A percentile compares a stretch with the other conserved stretches of the same genome.
phyloP scores from a whole-genome alignment of 108 stramenopile species.

The Parietichytrium sp. region DNA sequence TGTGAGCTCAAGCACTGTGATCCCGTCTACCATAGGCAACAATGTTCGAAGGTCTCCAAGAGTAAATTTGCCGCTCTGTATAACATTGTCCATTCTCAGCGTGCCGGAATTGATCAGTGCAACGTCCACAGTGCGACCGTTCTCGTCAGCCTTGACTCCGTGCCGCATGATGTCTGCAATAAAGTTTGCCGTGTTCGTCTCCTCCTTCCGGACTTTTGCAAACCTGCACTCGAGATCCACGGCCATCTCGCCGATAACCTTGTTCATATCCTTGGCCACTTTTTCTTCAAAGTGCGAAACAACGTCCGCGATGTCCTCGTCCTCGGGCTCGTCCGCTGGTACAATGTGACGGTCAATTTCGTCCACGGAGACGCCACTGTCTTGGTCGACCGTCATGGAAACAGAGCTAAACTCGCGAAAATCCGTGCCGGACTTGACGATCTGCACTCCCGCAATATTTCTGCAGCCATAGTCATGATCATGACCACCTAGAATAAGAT shows the following conservation, averaged over 20 bases:
- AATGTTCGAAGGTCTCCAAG: constrained; percentile 42
- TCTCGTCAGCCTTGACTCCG: neutral
- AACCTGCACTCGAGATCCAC: constrained; percentile 58
- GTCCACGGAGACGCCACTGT: neutral
- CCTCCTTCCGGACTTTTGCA: constrained; percentile 50
- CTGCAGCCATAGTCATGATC: constrained; percentile 60
- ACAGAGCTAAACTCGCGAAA: constrained; percentile 55
- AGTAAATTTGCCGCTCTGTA: constrained; percentile 10
- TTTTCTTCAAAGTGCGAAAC: constrained; percentile 39
- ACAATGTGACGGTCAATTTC: neutral
- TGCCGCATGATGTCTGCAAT: constrained; percentile 54
- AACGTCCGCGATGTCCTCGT: constrained; percentile 40
- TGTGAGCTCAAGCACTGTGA: constrained; percentile 49
- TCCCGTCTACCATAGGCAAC: constrained; percentile 49
- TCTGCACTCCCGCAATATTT: constrained; percentile 41
- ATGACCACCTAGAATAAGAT: constrained; percentile 63
- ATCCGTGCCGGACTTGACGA: constrained; percentile 63
- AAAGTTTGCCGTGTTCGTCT: constrained; percentile 61
- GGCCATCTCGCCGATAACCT: constrained; percentile 48
- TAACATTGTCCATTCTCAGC: constrained; percentile 53
- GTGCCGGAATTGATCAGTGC: constrained; percentile 60
- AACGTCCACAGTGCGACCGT: constrained; percentile 52
- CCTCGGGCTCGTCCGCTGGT: neutral
- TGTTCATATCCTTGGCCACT: constrained; percentile 51
- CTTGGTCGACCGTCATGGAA: too few species aligned